These are phyloP conservation scores for Rhypophila decipiens DNA, from an alignment of 495 filamentous ascomycete genomes.

Conservation along the genomic window DNA sequence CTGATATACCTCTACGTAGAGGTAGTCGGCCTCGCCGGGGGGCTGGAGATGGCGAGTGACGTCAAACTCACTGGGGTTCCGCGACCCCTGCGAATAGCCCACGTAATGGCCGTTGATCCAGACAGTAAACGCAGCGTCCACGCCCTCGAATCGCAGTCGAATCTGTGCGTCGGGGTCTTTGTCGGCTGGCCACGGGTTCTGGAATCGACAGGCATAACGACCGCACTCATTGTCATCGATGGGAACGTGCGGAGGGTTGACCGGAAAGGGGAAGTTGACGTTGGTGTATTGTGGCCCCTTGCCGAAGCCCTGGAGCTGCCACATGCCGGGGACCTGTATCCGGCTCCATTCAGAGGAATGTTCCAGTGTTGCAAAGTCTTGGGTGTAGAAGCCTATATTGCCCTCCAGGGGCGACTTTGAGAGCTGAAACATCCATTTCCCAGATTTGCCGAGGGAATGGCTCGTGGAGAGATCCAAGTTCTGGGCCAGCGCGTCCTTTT, in stretches of 20 bases:
- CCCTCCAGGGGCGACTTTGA: conserved; percentile 44
- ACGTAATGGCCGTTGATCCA: conserved; percentile 60
- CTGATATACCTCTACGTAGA: conserved; percentile 62
- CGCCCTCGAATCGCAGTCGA: conserved; percentile 62
- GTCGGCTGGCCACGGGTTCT: conserved; percentile 28
- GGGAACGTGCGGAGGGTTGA: conserved; percentile 54
- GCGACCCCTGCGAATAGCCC: conserved; percentile 62
- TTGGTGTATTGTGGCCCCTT: conserved; percentile 62
- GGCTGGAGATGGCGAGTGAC: conserved; percentile 44
- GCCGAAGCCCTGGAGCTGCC: conserved; percentile 63
- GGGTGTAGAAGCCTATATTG: conserved; percentile 33
- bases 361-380: conserved; percentile 15
- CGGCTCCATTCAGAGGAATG: conserved; percentile 41
- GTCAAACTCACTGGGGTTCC: conserved; percentile 65
- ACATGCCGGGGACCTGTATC: conserved; percentile 61
- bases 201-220: conserved; percentile 51
- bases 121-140: conserved; percentile 62
- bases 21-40: conserved; percentile 39
- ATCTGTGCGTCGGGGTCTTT: conserved; percentile 34
- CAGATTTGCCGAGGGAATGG: conserved; percentile 48
- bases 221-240: conserved; percentile 61
- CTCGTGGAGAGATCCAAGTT: conserved; percentile 28
- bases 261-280: conserved; percentile 56
- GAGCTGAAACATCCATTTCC: conserved; percentile 52
- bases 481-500: conserved; percentile 24